Conservation (phyloP, 225 moss, liverwort and hornwort species). For the Takakia lepidozioides region DNA sequence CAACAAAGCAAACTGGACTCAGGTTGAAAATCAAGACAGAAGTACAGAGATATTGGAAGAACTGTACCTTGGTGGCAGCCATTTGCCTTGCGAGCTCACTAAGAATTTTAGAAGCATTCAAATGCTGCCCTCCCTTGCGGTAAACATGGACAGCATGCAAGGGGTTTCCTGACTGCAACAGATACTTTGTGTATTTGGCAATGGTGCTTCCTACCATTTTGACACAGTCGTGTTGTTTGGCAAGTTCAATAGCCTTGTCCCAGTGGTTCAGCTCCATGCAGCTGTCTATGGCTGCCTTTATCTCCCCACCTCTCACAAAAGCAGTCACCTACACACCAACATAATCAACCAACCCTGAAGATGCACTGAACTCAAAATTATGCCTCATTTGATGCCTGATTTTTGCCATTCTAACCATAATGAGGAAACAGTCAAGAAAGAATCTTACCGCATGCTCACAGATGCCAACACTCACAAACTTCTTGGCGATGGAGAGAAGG, state of each 20-base stretch:
- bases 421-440: no score
- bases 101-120: slow-evolving; percentile 58
- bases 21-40: no score
- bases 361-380: no score
- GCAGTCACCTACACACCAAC: slow-evolving; percentile 40
- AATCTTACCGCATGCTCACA: slow-evolving; percentile 65
- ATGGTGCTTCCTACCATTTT: slow-evolving; percentile 30
- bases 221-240: slow-evolving; percentile 27
- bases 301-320: slow-evolving; percentile 45
- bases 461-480: slow-evolving; percentile 75
- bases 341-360: no score
- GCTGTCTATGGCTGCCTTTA: slow-evolving; percentile 65
- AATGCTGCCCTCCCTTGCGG: slow-evolving; percentile 51
- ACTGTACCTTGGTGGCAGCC: slow-evolving; percentile 41
- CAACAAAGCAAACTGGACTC: no score
- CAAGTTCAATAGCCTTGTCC: slow-evolving; percentile 55
- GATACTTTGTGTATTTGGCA: slow-evolving; percentile 32
- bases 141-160: slow-evolving; percentile 67
- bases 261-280: slow-evolving; percentile 90
- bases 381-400: no score
- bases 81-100: slow-evolving; percentile 55
- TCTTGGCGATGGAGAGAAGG: slow-evolving; percentile 56
- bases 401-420: no score
- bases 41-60: no score
- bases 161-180: slow-evolving; percentile 59